These are phyloP conservation scores for Aspergillus panamensis DNA, from an alignment of 495 filamentous ascomycete species.

Conservation along the genomic window DNA sequence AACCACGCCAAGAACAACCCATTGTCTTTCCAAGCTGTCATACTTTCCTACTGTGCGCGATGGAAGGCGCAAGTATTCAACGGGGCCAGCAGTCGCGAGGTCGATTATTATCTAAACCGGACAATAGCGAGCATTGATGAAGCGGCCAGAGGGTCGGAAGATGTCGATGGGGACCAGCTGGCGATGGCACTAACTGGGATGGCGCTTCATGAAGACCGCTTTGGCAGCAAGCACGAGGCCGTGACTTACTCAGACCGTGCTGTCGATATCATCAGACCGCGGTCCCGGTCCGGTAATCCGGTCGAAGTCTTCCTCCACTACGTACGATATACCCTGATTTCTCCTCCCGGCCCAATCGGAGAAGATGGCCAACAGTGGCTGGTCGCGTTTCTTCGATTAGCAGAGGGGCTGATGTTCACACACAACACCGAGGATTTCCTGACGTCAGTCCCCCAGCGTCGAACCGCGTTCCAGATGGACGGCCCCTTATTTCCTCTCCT, in stretches of 20 bases:
- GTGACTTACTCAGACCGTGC: conserved; percentile 32
- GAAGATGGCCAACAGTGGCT: conserved; percentile 30
- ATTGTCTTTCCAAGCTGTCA: conserved; percentile 36
- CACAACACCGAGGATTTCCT: conserved; percentile 33
- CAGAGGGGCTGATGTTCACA: conserved; percentile 34
- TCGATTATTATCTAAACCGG: conserved; percentile 27
- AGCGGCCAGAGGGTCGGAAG: conserved; percentile 17
- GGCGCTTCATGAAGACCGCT: conserved; percentile 44
- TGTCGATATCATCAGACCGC: conserved; percentile 31
- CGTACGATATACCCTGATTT: conserved; percentile 33
- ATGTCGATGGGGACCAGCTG: conserved; percentile 29
- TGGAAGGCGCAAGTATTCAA: conserved; percentile 34
- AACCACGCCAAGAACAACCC: conserved; percentile 36
- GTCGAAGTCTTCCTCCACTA: conserved; percentile 41
- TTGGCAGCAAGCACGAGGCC: conserved; percentile 32
- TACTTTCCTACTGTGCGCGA: conserved; percentile 41
- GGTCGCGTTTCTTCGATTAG: conserved; percentile 38
- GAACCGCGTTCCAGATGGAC: conserved; percentile 37
- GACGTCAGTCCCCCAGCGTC: conserved; percentile 29
- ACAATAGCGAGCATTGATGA: conserved; percentile 29
- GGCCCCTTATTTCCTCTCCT: conserved; percentile 41
- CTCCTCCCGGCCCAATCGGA: conserved; percentile 8
- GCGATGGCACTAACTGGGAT: conserved; percentile 39
- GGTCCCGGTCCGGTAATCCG: conserved; percentile 23
- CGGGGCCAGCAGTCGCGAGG: conserved; percentile 22